phyloP scores from a whole-genome alignment of 305 asterid genomes.

The Euphrasia arctica region DNA sequence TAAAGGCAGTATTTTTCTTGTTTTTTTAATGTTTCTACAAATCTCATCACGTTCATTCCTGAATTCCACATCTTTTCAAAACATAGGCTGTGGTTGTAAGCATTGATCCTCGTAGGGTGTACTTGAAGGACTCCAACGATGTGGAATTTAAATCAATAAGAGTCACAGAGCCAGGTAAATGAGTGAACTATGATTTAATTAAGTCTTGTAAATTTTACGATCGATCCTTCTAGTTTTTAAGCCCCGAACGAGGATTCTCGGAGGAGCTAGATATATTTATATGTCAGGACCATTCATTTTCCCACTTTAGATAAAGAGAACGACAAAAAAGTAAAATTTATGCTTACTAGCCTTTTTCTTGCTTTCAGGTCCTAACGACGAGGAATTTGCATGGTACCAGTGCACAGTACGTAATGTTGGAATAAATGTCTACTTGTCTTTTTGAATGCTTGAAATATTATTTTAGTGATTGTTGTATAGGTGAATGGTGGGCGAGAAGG shows the following conservation, averaged over 20 bases:
- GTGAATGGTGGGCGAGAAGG: slow-evolving; percentile 98
- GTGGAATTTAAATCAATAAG: slow-evolving; percentile 66
- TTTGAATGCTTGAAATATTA: slow-evolving; percentile 2
- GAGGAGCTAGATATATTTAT: not conserved
- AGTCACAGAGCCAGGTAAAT: slow-evolving; percentile 70
- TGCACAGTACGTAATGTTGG: slow-evolving; percentile 20
- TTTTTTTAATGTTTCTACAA: too few species aligned
- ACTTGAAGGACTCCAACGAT: slow-evolving; percentile 59
- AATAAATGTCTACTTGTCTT: slow-evolving; percentile 10
- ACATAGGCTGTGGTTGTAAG: slow-evolving; percentile 93
- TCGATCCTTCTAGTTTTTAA: not conserved
- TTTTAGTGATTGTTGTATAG: slow-evolving; percentile 31
- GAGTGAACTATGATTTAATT: not conserved
- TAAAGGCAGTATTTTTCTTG: too few species aligned
- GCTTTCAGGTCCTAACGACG: slow-evolving; percentile 18
- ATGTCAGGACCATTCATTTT: too few species aligned
- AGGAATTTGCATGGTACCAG: slow-evolving; percentile 20
- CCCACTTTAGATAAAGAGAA: too few species aligned
- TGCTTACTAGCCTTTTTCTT: too few species aligned
- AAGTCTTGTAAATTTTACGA: not conserved
- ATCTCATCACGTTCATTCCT: slow-evolving; percentile 6
- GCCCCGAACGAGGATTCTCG: not conserved
- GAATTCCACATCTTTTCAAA: slow-evolving; percentile 15
- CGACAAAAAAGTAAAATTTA: too few species aligned
- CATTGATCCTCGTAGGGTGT: slow-evolving; percentile 92